Base-by-base conservation (phyloP, 2,329 filamentous ascomycete species). In the Pezicula radicicola region DNA sequence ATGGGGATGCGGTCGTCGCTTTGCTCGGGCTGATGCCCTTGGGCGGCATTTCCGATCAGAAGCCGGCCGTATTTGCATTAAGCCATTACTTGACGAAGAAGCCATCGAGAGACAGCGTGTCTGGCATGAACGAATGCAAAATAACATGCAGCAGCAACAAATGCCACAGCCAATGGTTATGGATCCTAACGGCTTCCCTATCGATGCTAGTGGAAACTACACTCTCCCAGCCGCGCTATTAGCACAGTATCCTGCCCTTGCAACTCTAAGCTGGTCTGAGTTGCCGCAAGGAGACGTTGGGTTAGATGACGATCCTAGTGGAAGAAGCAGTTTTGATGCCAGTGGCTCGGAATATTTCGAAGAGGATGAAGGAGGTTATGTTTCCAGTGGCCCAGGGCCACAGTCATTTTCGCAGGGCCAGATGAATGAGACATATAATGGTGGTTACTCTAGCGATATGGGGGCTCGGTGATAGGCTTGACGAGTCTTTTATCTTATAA, bases 11-110 rank as follows among this genome's bases (percentile, higher is more conserved):
- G 91, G 91, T 3, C 83, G 94, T 55, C 83, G 92, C 9, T 99
- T 99, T 69, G 94, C 94, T 15, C 89, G 94, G 61, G 94, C 94
- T 5, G 94, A 99, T 74, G 94, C 94, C 5, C 78, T 99, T 2
- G 94, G 94, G 2, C 83, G 92, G 10, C 94, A 97, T 72, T 99
- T 99, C 76, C 82, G 94, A 49, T 96, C 91, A 2, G 94, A 99
- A 73, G 94, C 94, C 3, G 94, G 94, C 6, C 84, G 94, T 30
- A 89, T 97, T 49, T 99, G 94, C 67, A 99, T 99, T 72, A 96
- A 96, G 62, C 92, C 94, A n/a, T 75, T 99, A 12, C 79, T 99
- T 1, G 94, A 99, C 58, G 94, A 99, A 71, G 94, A 99, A 74
- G 88, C 91, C 50, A 74, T 86, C 35, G 91, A 95, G 63, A 79